Evolutionary conservation across 371 early-diverging fungal species (phyloP).

Genomic region (Paraphysoderma sedebokerense): DNA sequence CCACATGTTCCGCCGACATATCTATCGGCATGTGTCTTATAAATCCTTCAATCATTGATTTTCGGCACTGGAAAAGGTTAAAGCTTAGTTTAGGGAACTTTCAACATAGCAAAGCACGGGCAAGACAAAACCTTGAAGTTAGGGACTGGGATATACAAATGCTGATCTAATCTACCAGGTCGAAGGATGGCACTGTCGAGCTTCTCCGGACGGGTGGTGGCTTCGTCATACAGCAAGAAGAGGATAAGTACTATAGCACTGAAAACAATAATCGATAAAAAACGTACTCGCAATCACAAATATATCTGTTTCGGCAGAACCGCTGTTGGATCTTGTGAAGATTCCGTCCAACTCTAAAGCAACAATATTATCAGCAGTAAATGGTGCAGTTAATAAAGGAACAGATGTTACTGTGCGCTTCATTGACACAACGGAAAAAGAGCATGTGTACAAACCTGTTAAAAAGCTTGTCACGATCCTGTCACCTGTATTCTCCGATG

Average conservation of each 20-base stretch:
- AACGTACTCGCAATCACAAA: slow-evolving; percentile 51
- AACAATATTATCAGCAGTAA: background rate
- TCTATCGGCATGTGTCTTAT: background rate
- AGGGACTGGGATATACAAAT: background rate
- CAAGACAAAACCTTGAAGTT: background rate
- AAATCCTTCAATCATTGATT: background rate
- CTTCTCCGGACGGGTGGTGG: background rate
- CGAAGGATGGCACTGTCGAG: background rate
- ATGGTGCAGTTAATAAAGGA: background rate
- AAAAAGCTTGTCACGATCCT: slow-evolving; percentile 61
- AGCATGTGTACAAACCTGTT: slow-evolving; percentile 30
- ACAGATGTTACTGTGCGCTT: background rate
- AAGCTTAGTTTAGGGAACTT: background rate
- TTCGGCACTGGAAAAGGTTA: background rate
- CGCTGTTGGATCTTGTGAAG: slow-evolving; percentile 22
- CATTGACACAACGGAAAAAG: background rate
- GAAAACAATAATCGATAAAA: background rate
- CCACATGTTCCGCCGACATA: background rate
- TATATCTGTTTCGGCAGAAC: slow-evolving; percentile 32
- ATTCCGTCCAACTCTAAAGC: slow-evolving; percentile 63
- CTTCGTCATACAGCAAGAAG: no score
- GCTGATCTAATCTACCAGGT: background rate
- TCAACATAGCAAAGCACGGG: background rate
- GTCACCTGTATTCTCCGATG: slow-evolving; percentile 60
- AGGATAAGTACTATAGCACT: background rate